Conservation (phyloP, 164 flowering plant genomes). For the Vitis amurensis region DNA sequence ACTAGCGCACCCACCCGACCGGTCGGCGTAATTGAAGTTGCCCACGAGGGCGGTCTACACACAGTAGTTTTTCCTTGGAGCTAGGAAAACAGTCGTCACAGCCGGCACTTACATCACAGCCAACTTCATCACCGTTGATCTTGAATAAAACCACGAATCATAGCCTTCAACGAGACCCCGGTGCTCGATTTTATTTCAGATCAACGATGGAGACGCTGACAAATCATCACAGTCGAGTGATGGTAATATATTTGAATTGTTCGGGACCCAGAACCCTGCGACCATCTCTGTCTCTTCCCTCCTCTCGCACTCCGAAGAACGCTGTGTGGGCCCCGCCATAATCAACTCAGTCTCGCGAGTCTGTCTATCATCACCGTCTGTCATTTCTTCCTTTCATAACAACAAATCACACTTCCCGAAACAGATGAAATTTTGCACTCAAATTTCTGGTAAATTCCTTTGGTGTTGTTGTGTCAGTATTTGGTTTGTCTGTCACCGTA, state of each 20-base stretch:
- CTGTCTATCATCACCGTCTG: neutral
- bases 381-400: no score
- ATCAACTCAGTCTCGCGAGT: no score
- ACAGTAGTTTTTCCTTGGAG: neutral
- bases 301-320: neutral
- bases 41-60: neutral
- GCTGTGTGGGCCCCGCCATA: conserved; percentile 4
- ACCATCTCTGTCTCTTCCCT: conserved; percentile 16
- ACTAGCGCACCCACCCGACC: neutral
- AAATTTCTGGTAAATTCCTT: no score
- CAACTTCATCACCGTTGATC: neutral
- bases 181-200: no score
- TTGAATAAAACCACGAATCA: neutral
- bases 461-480: no score
- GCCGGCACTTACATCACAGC: neutral
- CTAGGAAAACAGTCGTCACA: neutral
- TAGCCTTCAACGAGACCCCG: no score
- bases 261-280: neutral
- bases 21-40: neutral
- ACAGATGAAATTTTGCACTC: neutral
- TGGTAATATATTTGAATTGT: neutral
- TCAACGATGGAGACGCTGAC: neutral
- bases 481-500: no score
- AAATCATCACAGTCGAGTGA: neutral
- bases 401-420: no score